phyloP scores from a whole-genome alignment of 2,329 filamentous ascomycete genomes.

The Paecilomyces niveus region DNA sequence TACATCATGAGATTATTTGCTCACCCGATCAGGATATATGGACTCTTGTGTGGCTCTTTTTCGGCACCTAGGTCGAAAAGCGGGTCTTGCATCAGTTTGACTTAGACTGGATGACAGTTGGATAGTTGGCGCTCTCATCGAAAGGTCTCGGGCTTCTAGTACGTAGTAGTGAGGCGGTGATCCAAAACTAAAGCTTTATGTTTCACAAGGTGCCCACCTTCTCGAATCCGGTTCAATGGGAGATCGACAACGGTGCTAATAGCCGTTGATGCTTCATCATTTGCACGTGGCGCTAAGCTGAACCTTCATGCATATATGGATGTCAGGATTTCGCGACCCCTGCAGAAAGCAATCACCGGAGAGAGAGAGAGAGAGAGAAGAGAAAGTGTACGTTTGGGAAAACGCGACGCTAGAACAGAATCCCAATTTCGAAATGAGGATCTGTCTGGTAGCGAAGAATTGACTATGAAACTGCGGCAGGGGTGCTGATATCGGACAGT shows the following conservation, averaged over 20 bases:
- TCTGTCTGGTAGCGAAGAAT: background rate
- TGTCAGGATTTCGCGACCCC: background rate
- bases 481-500: background rate
- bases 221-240: conserved; percentile 23
- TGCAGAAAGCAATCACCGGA: background rate
- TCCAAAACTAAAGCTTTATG: background rate
- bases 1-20: background rate
- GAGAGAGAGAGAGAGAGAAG: conserved; percentile 4
- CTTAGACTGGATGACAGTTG: background rate
- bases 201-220: conserved; percentile 7
- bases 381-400: background rate
- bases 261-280: conserved; percentile 30
- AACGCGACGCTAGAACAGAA: background rate
- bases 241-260: conserved; percentile 30
- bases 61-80: background rate
- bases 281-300: conserved; percentile 32
- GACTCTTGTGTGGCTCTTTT: background rate
- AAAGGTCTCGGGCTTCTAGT: background rate
- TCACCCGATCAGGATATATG: background rate
- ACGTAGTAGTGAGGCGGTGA: background rate
- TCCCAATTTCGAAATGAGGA: background rate
- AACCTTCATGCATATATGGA: conserved; percentile 27
- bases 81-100: background rate
- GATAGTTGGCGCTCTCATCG: background rate
- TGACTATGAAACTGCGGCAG: background rate